Conservation (phyloP, 352 stramenopile genomes). For the Pythium apleroticum region DNA sequence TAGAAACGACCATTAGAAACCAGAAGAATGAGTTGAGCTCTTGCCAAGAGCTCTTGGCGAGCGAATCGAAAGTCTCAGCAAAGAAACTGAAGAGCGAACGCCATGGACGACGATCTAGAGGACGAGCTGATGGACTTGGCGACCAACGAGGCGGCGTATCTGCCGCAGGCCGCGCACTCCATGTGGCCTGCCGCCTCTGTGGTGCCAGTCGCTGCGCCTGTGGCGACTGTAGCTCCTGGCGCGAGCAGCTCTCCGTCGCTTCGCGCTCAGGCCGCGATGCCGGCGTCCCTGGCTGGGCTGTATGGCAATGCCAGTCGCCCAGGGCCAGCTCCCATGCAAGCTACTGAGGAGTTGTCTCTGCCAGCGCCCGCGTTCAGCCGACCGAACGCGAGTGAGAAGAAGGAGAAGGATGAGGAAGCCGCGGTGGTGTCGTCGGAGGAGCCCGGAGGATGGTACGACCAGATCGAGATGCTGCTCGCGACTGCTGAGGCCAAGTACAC, state of each 20-base stretch:
- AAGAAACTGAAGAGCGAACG: constrained; percentile 5
- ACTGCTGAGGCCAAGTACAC: constrained; percentile 24
- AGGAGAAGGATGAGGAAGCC: background rate
- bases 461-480: constrained; percentile 33
- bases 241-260: background rate
- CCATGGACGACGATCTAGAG: constrained; percentile 47
- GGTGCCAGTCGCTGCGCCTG: background rate
- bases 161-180: constrained; percentile 34
- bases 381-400: background rate
- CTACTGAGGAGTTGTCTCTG: background rate
- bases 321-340: background rate
- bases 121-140: constrained; percentile 64
- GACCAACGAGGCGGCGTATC: constrained; percentile 58
- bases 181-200: constrained; percentile 15
- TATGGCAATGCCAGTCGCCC: background rate
- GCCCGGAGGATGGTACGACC: constrained; percentile 27
- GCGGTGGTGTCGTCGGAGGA: constrained; percentile 10
- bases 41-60: no score
- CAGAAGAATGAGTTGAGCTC: no score
- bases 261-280: background rate
- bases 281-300: constrained; percentile 1
- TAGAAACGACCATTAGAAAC: constrained; percentile 9
- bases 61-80: background rate
- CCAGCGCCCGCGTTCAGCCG: background rate
- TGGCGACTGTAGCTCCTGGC: background rate